Evolutionary conservation across 805 yeast genomes (phyloP), one percentile per base, ranked within the genome.

Genomic region (Lipomyces spencermartinsiae): DNA sequence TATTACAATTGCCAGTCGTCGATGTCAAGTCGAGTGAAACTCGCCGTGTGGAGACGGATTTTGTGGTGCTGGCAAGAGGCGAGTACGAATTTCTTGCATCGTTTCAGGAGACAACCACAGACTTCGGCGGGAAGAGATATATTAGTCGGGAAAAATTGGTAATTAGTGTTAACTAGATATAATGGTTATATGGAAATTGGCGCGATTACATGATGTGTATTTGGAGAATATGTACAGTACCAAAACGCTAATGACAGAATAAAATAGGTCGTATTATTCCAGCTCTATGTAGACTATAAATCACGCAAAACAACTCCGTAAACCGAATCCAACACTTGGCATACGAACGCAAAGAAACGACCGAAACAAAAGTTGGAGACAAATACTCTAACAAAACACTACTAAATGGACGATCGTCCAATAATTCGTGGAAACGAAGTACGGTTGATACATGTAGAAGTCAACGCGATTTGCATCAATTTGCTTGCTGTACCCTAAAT

Each of bases 11-110:
- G 34, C 84, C 85, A 31, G 75, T 88, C 5, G 59, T 56, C 9
- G 51, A n/a, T 1, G 72, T 89, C 0, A 73, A 73, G 1, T 83
- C 89, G 0, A 84, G 85, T 0, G 83, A 79, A 33, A 73, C 80
- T 0, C 62, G 79, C 2, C 80, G 76, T 1, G 79, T 86, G 37
- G 82, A 81, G 31, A 76, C 90, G 53, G 86, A 91, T 7, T 84
- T 89, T 60, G 83, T 89, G 22, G 85, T 92, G 4, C 79, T 93
- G 51, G 93, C 90, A 64, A 83, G 83, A 58, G 98, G 98, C 1
- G 89, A 86, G 59, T 93, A 89, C 75, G 95, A 91, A 76, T 89
- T 97, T 89, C 92, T 93, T 0, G 84, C 85, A 0, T 77, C 87
- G 14, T 81, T 87, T 70, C 90, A 88, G 64, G 85, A 83, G 65